These are phyloP conservation scores for Pseudogymnoascus destructans DNA, from an alignment of 2,329 filamentous ascomycete species.

Conservation along the genomic window DNA sequence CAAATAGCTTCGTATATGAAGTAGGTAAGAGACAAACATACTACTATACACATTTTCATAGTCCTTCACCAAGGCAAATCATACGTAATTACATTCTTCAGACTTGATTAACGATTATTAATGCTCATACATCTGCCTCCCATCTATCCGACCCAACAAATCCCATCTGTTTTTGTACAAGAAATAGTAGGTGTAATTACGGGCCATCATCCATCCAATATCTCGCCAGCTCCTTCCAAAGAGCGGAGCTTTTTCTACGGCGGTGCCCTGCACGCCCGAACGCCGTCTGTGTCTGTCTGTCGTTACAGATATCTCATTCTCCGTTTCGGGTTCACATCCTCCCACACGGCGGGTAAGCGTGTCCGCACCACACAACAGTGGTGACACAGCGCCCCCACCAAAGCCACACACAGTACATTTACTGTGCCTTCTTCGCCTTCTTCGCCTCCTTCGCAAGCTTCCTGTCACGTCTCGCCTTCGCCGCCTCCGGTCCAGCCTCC, in stretches of 20 bases:
- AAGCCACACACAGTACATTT: constrained; percentile 10
- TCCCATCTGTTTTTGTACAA: not conserved
- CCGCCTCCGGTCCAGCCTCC: constrained; percentile 77
- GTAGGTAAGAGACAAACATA: not conserved
- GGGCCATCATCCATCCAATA: not conserved
- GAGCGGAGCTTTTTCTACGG: not conserved
- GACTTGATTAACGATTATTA: constrained; percentile 2
- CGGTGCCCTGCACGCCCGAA: constrained; percentile 3
- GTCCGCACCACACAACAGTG: no score
- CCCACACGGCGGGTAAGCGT: not conserved
- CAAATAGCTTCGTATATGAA: no score
- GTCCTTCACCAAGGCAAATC: not conserved
- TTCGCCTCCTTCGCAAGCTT: constrained; percentile 52
- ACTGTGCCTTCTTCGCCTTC: constrained; percentile 43
- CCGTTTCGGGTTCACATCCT: not conserved
- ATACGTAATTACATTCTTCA: not conserved
- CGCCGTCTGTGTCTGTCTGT: not conserved
- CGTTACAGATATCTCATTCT: not conserved
- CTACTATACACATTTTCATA: not conserved
- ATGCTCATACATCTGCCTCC: not conserved
- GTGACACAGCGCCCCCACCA: not conserved
- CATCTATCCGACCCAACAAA: not conserved
- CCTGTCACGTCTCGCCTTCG: constrained; percentile 68
- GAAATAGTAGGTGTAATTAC: not conserved
- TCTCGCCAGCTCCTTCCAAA: not conserved